Percentiles rank a stretch among this genome's conserved stretches.
These are phyloP conservation scores for Dimargaris xerosporica DNA, from an alignment of 192 early-diverging fungal genomes.

Conservation along the genomic window DNA sequence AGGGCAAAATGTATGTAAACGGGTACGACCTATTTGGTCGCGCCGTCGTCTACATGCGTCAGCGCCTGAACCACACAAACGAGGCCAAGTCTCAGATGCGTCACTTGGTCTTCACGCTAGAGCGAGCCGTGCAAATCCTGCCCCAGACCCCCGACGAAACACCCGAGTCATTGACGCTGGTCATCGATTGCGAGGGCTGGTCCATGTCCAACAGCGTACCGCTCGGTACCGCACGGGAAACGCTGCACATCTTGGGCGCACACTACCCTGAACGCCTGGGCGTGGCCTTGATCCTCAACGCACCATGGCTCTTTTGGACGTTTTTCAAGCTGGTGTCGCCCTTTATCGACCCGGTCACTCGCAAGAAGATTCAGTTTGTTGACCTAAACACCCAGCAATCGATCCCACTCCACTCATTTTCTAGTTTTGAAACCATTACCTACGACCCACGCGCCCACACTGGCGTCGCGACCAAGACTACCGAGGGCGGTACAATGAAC, in stretches of 20 bases:
- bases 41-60: constrained; percentile 62
- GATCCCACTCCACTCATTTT: neutral
- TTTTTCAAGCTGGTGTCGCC: constrained; percentile 73
- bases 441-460: neutral
- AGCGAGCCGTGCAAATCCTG: constrained; percentile 57
- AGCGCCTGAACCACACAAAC: constrained; percentile 66
- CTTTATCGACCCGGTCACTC: constrained; percentile 86
- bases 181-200: constrained; percentile 68
- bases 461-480: constrained; percentile 13
- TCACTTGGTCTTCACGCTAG: constrained; percentile 69
- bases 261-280: constrained; percentile 86
- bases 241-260: constrained; percentile 60
- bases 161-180: constrained; percentile 59
- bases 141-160: constrained; percentile 17
- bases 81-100: constrained; percentile 55
- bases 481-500: constrained; percentile 14
- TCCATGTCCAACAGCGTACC: constrained; percentile 49
- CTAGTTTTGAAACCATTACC: too few species aligned
- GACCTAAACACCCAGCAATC: constrained; percentile 34
- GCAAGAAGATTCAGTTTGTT: constrained; percentile 72
- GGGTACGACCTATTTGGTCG: constrained; percentile 68
- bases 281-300: constrained; percentile 52
- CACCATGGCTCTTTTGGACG: constrained; percentile 72
- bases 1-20: constrained; percentile 72
- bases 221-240: constrained; percentile 57